Evolutionary conservation across 2,329 filamentous ascomycete species (phyloP).

Genomic region (Fusarium sp.): DNA sequence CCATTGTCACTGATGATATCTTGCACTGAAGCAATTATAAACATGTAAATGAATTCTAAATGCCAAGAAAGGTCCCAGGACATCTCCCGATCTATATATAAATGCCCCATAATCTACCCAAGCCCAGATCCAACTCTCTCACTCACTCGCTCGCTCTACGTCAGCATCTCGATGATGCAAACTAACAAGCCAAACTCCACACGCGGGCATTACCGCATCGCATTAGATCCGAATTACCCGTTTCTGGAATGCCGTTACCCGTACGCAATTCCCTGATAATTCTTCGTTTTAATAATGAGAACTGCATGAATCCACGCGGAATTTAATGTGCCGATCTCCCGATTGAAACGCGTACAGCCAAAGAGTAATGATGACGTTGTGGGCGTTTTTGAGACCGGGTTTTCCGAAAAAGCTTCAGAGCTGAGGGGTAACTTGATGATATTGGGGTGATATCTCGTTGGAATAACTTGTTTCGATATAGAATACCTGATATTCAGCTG

Average conservation of each 20-base stretch:
- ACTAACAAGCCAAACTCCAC: conserved; percentile 13
- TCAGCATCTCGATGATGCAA: conserved; percentile 40
- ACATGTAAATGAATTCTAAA: background rate
- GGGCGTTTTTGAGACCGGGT: background rate
- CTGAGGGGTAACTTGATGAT: background rate
- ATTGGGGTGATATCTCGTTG: background rate
- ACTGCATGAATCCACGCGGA: background rate
- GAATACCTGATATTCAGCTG: background rate
- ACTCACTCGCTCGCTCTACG: conserved; percentile 4
- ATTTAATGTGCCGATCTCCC: conserved; percentile 28
- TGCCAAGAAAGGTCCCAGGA: background rate
- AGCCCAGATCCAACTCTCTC: background rate
- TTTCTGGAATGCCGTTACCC: conserved; percentile 13
- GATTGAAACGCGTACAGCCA: background rate
- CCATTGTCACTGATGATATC: conserved; percentile 50
- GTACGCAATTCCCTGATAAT: conserved; percentile 11
- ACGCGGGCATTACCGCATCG: background rate
- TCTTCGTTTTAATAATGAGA: background rate
- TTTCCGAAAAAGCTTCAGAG: background rate
- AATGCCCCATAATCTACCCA: background rate
- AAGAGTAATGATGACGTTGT: conserved; percentile 31
- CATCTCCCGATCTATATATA: background rate
- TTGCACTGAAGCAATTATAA: background rate
- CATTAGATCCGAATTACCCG: conserved; percentile 20
- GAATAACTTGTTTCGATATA: background rate